A percentile compares a stretch with the other conserved stretches of the same genome.
Evolutionary conservation across 495 filamentous ascomycete genomes (phyloP).

Genomic region (Eremomyces bilateralis): DNA sequence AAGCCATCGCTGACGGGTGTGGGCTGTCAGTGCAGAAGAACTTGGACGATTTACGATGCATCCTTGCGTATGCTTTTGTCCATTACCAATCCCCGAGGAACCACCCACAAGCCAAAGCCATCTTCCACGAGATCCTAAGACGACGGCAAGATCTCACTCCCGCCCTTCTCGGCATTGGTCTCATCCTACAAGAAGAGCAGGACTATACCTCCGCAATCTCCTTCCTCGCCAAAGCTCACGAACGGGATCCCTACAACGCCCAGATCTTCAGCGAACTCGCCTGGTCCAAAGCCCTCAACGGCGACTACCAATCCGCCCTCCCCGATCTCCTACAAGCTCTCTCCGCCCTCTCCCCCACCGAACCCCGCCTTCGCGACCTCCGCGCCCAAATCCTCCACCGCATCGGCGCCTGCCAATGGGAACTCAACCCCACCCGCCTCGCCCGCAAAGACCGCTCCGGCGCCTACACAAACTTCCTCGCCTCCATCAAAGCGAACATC

Average conservation of each 20-base stretch:
- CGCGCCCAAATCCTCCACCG: constrained; percentile 69
- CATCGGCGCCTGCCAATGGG: constrained; percentile 77
- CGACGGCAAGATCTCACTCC: constrained; percentile 49
- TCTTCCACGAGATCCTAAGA: constrained; percentile 61
- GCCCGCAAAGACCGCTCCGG: constrained; percentile 56
- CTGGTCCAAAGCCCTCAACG: constrained; percentile 75
- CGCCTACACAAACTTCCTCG: constrained; percentile 65
- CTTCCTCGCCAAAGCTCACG: constrained; percentile 53
- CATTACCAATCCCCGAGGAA: constrained; percentile 75
- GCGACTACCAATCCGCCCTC: constrained; percentile 41
- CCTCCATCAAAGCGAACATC: constrained; percentile 64
- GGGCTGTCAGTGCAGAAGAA: constrained; percentile 40
- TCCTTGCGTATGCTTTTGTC: constrained; percentile 62
- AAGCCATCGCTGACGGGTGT: constrained; percentile 36
- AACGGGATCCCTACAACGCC: constrained; percentile 46
- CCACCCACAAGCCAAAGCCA: constrained; percentile 60
- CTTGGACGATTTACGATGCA: constrained; percentile 26
- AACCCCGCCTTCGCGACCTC: constrained; percentile 42
- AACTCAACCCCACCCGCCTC: constrained; percentile 42
- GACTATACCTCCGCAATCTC: constrained; percentile 58
- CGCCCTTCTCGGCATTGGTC: constrained; percentile 70
- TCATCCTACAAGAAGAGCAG: constrained; percentile 82
- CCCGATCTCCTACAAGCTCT: constrained; percentile 50
- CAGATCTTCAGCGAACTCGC: constrained; percentile 62
- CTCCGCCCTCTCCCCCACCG: constrained; percentile 28